phyloP scores from a whole-genome alignment of 768 basidiomycete genomes.

The Leccinum incarnatum region DNA sequence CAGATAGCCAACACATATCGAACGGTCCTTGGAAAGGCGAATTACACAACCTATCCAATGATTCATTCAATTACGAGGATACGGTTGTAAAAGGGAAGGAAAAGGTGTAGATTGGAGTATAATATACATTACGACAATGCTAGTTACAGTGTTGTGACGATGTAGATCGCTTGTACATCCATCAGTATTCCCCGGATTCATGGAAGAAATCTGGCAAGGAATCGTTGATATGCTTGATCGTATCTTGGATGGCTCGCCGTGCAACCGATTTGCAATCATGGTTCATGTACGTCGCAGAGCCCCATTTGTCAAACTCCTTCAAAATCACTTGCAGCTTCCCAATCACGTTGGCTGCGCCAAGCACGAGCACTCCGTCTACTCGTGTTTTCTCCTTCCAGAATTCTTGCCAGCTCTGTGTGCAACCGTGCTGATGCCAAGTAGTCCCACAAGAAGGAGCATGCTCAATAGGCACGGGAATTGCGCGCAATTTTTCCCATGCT shows the following conservation, averaged over 20 bases:
- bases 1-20: constrained; percentile 12
- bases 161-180: not conserved
- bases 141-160: not conserved
- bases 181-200: constrained; percentile 34
- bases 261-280: constrained; percentile 66
- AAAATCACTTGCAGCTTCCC: constrained; percentile 61
- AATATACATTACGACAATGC: not conserved
- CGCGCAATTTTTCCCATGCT: constrained; percentile 64
- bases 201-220: constrained; percentile 61
- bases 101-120: constrained; percentile 13
- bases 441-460: constrained; percentile 62
- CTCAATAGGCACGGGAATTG: constrained; percentile 56
- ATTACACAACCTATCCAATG: constrained; percentile 4
- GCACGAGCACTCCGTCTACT: constrained; percentile 54
- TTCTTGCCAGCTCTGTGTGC: constrained; percentile 70
- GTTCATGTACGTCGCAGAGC: constrained; percentile 75
- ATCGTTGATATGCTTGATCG: constrained; percentile 56
- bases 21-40: constrained; percentile 32
- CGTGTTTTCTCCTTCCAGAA: constrained; percentile 79
- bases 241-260: constrained; percentile 52
- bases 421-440: constrained; percentile 72
- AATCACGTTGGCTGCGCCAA: constrained; percentile 64
- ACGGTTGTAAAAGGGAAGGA: constrained; percentile 29
- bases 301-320: constrained; percentile 70
- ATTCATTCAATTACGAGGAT: constrained; percentile 23